A percentile compares a stretch with the other conserved stretches of the same genome.
phyloP scores from a whole-genome alignment of 2,329 filamentous ascomycete species.

The Trichoderma hamatum region DNA sequence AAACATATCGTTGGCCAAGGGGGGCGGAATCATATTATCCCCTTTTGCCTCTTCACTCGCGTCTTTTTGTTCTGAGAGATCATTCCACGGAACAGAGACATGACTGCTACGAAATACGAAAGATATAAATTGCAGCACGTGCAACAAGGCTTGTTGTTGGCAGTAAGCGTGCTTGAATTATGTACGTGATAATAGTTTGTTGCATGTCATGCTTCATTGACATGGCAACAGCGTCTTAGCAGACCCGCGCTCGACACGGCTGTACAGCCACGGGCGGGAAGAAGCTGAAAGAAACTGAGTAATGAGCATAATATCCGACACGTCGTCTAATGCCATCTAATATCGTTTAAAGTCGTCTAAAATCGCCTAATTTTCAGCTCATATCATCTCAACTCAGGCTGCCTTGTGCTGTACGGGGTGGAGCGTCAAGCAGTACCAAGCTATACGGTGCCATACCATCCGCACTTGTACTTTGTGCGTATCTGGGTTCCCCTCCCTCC shows the following conservation, averaged over 20 bases:
- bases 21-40: neutral
- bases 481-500: conserved; percentile 13
- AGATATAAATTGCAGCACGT: conserved; percentile 11
- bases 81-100: neutral
- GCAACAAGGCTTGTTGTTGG: conserved; percentile 8
- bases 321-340: neutral
- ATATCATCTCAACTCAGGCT: neutral
- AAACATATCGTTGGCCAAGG: neutral
- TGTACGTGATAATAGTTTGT: neutral
- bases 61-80: neutral
- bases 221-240: conserved; percentile 5
- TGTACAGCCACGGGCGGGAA: neutral
- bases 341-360: neutral
- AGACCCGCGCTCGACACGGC: neutral
- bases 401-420: conserved; percentile 1
- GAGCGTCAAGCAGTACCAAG: conserved; percentile 1
- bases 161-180: neutral
- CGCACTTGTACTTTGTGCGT: neutral
- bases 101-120: neutral
- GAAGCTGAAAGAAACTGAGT: conserved; percentile 11
- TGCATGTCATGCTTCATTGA: conserved; percentile 13
- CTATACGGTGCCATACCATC: neutral
- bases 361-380: conserved; percentile 6
- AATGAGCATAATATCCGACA: conserved; percentile 9
- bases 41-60: neutral